Base-by-base conservation (phyloP, 1,139 yeast species). In the Geotrichum bryndzae region DNA sequence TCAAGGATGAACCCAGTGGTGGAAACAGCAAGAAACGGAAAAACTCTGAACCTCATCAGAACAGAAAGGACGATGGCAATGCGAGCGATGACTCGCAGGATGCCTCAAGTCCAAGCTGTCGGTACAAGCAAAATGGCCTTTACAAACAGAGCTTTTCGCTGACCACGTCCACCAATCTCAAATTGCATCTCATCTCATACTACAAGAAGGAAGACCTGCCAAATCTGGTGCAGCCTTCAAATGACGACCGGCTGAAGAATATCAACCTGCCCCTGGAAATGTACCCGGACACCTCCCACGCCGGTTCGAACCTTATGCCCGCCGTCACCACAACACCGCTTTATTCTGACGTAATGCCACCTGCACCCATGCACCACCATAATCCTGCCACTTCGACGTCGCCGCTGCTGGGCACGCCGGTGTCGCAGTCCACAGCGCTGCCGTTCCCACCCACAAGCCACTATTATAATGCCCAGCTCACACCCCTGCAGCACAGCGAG, bases 111-210 rank as follows among this genome's bases (percentile, higher is more conserved):
- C 48, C 48, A n/a, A 72, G 74, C 35, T 74, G 69, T 65, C 66
- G 72, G 13, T 76, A 77, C 65, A 82, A 81, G 65, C 68, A 72
- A 2, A 74, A 79, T 63, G 88, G 89, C 0, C 73, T 86, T 11
- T 74, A 82, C 64, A 85, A 85, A 68, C 87, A 84, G 68, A 80
- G 85, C 56, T 84, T 84, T 66, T 80, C 85, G 3, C 72, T 84
- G 48, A 76, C 80, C 5, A 79, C 85, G 2, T 76, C 78, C 51
- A 80, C 78, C 54, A 79, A 80, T 52, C 80, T 80, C 60, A 84
- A 82, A 65, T 72, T 82, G 27, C 89, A 85, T 67, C 71, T 85
- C 58, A 84, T 85, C 38, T 78, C 84, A 45, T 85, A 85, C 67
- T 77, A 78, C 62, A 72, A 76, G 1, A 72, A 76, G 53, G 74